Percentiles rank a stretch among this genome's conserved stretches.
phyloP scores from a whole-genome alignment of 106 monocot species.

The Platanthera guangdongensis region DNA sequence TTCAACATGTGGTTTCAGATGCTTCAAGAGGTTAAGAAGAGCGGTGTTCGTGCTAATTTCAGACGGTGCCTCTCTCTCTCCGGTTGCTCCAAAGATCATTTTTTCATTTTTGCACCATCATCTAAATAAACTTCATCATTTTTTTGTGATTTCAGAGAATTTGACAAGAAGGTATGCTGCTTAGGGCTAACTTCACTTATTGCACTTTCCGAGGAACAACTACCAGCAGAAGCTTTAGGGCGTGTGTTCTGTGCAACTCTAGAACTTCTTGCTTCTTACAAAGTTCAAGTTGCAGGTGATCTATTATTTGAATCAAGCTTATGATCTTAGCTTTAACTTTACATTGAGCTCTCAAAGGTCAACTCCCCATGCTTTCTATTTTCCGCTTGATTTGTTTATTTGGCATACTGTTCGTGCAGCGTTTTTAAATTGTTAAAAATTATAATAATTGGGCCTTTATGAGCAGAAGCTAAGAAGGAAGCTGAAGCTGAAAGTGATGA shows the following conservation, averaged over 20 bases:
- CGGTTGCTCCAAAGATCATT: neutral
- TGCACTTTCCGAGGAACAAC: constrained; percentile 54
- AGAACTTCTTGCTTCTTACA: constrained; percentile 79
- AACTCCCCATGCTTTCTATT: neutral
- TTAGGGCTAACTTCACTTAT: constrained; percentile 92
- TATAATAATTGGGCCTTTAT: neutral
- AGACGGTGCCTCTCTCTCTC: constrained; percentile 36
- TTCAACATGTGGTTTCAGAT: constrained; percentile 89
- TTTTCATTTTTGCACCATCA: neutral
- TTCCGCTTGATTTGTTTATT: neutral
- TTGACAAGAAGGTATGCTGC: constrained; percentile 96
- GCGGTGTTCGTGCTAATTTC: constrained; percentile 69
- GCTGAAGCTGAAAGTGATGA: constrained; percentile 56
- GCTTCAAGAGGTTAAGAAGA: constrained; percentile 88
- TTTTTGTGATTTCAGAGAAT: constrained; percentile 50
- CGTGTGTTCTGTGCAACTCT: constrained; percentile 77
- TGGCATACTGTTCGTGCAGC: neutral
- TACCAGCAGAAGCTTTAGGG: constrained; percentile 66
- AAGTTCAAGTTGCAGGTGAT: constrained; percentile 94
- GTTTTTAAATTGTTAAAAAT: neutral
- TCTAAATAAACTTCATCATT: neutral
- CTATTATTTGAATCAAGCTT: constrained; percentile 1
- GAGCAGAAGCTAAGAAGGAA: constrained; percentile 67
- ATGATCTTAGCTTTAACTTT: neutral
- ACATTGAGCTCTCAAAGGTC: neutral